A percentile compares a stretch with the other conserved stretches of the same genome.
Evolutionary conservation across 73 alveolate species (phyloP).

Genomic region (Paramecium sonneborni): DNA sequence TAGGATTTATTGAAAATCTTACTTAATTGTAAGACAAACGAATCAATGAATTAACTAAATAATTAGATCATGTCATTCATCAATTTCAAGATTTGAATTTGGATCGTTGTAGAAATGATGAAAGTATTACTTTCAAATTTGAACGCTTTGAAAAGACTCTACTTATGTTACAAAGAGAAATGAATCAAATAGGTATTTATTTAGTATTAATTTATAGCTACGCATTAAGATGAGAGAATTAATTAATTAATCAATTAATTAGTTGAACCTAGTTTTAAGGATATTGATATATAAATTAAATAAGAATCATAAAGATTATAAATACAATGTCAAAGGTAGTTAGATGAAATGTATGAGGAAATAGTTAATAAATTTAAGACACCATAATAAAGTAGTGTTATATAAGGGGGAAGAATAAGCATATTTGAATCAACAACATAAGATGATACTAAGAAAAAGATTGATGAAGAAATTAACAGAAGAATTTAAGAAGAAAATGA

Average conservation of each 20-base stretch:
- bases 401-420: neutral
- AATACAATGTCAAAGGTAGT: neutral
- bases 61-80: conserved; percentile 1
- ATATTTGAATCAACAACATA: neutral
- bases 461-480: conserved; percentile 45
- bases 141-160: neutral
- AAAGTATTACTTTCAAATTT: neutral
- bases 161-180: neutral
- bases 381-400: neutral
- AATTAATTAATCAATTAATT: conserved; percentile 28
- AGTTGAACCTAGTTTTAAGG: conserved; percentile 51
- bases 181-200: neutral
- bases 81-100: conserved; percentile 43
- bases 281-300: conserved; percentile 18
- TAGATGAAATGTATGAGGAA: conserved; percentile 37
- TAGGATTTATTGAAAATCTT: conserved; percentile 1
- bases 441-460: conserved; percentile 7
- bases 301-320: neutral
- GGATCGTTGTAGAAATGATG: conserved; percentile 28
- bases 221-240: conserved; percentile 18
- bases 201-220: neutral
- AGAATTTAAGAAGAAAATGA: conserved; percentile 45
- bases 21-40: neutral
- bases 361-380: neutral
- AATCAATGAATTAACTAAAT: neutral